Conservation (phyloP, 768 basidiomycete species). For the Tylopilus sp. region DNA sequence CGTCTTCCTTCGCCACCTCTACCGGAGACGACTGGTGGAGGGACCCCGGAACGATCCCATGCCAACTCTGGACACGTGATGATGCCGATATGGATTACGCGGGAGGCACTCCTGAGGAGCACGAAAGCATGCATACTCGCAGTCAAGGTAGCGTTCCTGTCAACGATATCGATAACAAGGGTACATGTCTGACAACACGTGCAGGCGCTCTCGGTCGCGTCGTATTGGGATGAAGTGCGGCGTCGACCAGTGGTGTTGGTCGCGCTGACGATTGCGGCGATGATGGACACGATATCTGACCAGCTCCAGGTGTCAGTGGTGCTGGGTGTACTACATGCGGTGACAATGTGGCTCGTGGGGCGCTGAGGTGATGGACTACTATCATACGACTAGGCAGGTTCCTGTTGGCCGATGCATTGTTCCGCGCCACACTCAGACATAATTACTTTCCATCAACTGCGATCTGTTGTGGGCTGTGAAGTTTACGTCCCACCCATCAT, state of each 20-base stretch:
- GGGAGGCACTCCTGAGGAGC: conserved; percentile 25
- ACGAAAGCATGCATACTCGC: conserved; percentile 36
- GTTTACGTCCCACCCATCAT: too few relatives aligned
- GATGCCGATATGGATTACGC: conserved; percentile 12
- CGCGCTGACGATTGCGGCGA: conserved; percentile 34
- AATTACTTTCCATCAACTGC: too few relatives aligned
- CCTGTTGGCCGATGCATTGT: not conserved
- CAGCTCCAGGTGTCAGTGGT: conserved; percentile 34
- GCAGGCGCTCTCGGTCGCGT: conserved; percentile 25
- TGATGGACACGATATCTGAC: conserved; percentile 47
- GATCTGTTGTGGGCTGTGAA: too few relatives aligned
- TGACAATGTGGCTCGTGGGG: conserved; percentile 19
- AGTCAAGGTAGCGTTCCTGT: conserved; percentile 28
- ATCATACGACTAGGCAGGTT: not conserved
- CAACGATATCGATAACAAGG: not conserved
- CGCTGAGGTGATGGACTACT: not conserved
- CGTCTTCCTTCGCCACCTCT: conserved; percentile 13
- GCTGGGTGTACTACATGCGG: conserved; percentile 41
- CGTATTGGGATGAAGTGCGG: conserved; percentile 20
- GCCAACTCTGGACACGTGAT: not conserved
- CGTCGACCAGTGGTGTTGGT: conserved; percentile 26
- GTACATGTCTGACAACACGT: too few relatives aligned
- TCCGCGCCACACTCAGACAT: not conserved
- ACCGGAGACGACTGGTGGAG: not conserved
- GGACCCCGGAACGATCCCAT: not conserved